Evolutionary conservation across 176 grass and related monocot species (phyloP), one percentile per base, ranked within the genome.

Genomic region (Lolium multiflorum): DNA sequence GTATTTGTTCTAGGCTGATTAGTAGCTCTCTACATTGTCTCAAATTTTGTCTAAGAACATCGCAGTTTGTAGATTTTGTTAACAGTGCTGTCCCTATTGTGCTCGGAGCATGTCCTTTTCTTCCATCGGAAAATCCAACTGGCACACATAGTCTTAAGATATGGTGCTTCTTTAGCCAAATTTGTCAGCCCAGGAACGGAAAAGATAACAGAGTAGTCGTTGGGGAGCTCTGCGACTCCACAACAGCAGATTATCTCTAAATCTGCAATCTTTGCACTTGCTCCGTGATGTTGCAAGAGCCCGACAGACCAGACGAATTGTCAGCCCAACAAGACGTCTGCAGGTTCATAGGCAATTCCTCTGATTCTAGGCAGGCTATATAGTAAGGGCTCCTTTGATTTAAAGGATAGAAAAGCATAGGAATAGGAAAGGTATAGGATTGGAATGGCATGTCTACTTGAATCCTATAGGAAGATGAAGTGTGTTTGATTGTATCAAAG

Each of bases 21-120:
- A 46, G 28, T 41, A 37, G 10, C n/a, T 81, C 4, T 81, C 8
- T 9, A 49, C 74, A 57, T 51, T 4, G 15, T 58, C 96, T 5
- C 13, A 37, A 16, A 67, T 38, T 67, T 39, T 15, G 3, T 18
- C 13, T 68, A 68, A 14, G 14, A 68, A 68, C 65, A 67, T 67
- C 7, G 15, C 6, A 39, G 31, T 39, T 20, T 68, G 16, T 68
- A 10, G 31, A 68, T 68, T 39, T 7, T 38, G 31, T 68, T 68
- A 1, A 18, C 31, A 38, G 5, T 38, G 26, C 26, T 14, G 6
- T 68, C 14, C 17, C 35, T 7, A 18, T 13, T 35, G 63, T 66
- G 63, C 31, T 66, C 0, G 6, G 14, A 64, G 52, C 14, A 31
- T 64, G 25, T 31, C 61, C 2, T 14, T 28, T 64, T 14, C 26